Evolutionary conservation across 345 rosid genomes (phyloP), one percentile per base, ranked within the genome.

Genomic region (Populus tremula): DNA sequence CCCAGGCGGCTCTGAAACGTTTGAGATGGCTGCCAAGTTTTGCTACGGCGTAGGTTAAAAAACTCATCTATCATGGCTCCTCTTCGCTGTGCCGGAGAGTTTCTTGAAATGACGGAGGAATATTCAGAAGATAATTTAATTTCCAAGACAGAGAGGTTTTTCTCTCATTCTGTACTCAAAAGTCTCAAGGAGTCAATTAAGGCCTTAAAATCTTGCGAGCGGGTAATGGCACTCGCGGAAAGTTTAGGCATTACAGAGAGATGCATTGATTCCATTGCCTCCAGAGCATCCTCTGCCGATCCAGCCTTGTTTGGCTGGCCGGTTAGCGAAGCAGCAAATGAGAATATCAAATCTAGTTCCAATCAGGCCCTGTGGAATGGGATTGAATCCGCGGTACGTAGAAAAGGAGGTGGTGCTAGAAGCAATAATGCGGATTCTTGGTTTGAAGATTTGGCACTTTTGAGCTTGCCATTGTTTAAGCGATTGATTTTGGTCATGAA

Each of bases 31-130:
- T 29, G 93, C 96, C 14, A 96, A 92, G 90, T 96, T 92, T 88
- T 96, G 97, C 83, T 96, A 96, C 81, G 98, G 98, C 27, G 95
- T 93, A n/a, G n/a, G n/a, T n/a, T n/a, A n/a, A n/a, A n/a, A 70
- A 82, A 93, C 6, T 77, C 96, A 73, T 83, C 89, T 79, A 87
- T 81, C 67, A 92, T 84, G 14, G 94, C 84, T 5, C 98, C 91
- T 0, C 98, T 96, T 71, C 96, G 93, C 54, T 96, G 98, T 82
- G 99, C 94, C 39, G 96, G 91, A 10, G 93, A 93, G 78, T 82
- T 88, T 73, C 94, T 96, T 2, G 97, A 93, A 76, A 93, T 96
- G 98, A 91, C 91, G 8, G 98, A 93, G 29, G 94, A 92, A 36
- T 92, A 86, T 82, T 90, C 90, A 12, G 94, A 89, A 70, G 94